Evolutionary conservation across 805 yeast genomes (phyloP).

Genomic region (Brettanomyces custersianus): DNA sequence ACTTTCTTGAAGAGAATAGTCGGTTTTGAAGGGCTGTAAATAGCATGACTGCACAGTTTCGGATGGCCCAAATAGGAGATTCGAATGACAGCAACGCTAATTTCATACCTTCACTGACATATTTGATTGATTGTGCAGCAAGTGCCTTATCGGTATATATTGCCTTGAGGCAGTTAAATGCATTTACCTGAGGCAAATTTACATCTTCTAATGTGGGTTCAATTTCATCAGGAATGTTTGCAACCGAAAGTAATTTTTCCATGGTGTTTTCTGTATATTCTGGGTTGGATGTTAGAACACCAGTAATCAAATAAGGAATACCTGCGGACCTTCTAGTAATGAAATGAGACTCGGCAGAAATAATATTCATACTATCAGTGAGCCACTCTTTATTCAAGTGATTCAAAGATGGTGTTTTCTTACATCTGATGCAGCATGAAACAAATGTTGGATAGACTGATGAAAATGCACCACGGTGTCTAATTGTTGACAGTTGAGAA

Average conservation of each 20-base stretch:
- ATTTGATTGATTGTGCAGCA: constrained; percentile 40
- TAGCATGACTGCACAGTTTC: constrained; percentile 91
- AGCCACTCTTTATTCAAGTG: constrained; percentile 50
- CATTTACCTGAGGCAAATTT: constrained; percentile 90
- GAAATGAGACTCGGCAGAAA: constrained; percentile 47
- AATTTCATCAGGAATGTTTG: constrained; percentile 37
- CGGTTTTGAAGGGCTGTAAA: constrained; percentile 78
- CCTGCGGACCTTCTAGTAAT: constrained; percentile 93
- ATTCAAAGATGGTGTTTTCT: constrained; percentile 21
- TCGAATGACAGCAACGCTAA: constrained; percentile 56
- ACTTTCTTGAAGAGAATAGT: constrained; percentile 55
- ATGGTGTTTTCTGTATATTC: constrained; percentile 44
- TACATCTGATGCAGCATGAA: constrained; percentile 54
- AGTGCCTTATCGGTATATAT: constrained; percentile 65
- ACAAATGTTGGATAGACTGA: constrained; percentile 78
- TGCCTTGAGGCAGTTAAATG: constrained; percentile 74
- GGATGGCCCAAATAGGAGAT: constrained; percentile 69
- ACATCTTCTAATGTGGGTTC: constrained; percentile 36
- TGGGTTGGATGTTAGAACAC: constrained; percentile 48
- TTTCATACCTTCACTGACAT: constrained; percentile 48
- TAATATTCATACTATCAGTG: constrained; percentile 34
- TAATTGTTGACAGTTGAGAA: constrained; percentile 59
- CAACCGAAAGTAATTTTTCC: constrained; percentile 42
- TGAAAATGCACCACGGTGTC: constrained; percentile 90
- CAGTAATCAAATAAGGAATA: constrained; percentile 70